Base-by-base conservation (phyloP, 306 rosid genomes). In the Astragalus glycyphyllos region DNA sequence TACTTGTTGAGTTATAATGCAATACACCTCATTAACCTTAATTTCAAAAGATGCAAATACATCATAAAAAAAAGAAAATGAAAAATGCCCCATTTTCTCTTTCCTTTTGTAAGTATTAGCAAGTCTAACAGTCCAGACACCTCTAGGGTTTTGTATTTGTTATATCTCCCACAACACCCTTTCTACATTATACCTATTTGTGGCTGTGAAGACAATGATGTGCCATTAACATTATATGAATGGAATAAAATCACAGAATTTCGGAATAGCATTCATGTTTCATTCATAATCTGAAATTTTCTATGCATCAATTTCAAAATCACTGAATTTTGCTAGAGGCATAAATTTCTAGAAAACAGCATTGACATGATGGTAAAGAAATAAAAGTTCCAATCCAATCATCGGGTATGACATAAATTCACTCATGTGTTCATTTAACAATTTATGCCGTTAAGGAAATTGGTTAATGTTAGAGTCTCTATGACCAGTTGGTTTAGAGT, bases 321-420 rank as follows among this genome's bases (percentile, higher is more conserved):
- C 54, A 48, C 32, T 9, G 17, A 14, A 29, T 38, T 68, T 68
- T 62, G 11, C 61, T 15, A 26, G 50, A 71, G 81, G 61, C 7
- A 76, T 29, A 47, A 54, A 47, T 64, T 32, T 58, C 56, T 26
- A 17, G 1, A 35, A 58, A 77, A 69, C 41, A 44, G n/a, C 17
- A 71, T 58, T 42, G 67, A 56, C 69, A 66, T 44, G 64, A 45
- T 63, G 59, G 35, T 48, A 48, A 64, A 42, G 50, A 55, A 58
- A 73, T 49, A 15, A 7, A 71, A 71, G 51, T 37, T 71, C 32
- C 40, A 63, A 68, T 37, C 53, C 62, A 76, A 72, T 71, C 49
- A 62, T 38, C 26, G 12, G 14, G 50, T 2, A 29, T 44, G 32
- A 14, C 41, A 47, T 31, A 69, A 42, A 69, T 26, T 26, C 3